A percentile compares a stretch with the other conserved stretches of the same genome.
These are phyloP conservation scores for Daldinia decipiens DNA, from an alignment of 495 filamentous ascomycete species.

Conservation along the genomic window DNA sequence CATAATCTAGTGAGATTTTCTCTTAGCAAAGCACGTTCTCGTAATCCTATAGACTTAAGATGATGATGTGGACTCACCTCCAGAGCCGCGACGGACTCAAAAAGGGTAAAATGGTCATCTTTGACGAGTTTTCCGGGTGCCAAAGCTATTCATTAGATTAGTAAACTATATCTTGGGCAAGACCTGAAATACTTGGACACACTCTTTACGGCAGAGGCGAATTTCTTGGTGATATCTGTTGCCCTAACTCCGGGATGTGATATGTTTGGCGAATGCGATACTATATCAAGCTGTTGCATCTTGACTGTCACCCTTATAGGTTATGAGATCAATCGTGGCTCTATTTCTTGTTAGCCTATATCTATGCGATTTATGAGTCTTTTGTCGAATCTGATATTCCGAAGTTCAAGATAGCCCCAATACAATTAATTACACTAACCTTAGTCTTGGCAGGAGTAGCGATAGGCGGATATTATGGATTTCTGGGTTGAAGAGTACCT, in stretches of 20 bases:
- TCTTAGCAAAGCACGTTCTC: conserved; percentile 15
- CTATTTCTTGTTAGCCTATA: conserved; percentile 4
- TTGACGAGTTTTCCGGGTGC: conserved; percentile 85
- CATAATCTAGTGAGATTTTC: conserved; percentile 76
- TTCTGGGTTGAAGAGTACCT: neutral
- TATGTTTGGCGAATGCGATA: conserved; percentile 49
- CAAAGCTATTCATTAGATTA: conserved; percentile 65
- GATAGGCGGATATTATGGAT: neutral
- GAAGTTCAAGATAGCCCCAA: neutral
- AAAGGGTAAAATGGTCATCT: conserved; percentile 92
- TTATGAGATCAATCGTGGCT: conserved; percentile 7
- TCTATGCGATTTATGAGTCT: conserved; percentile 2
- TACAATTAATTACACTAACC: conserved; percentile 1
- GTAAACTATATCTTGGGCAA: neutral
- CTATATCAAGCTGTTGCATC: conserved; percentile 37
- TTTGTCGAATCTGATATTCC: conserved; percentile 9
- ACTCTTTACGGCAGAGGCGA: conserved; percentile 76
- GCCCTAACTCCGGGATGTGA: conserved; percentile 63
- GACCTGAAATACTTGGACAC: conserved; percentile 14
- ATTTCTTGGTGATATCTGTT: conserved; percentile 81
- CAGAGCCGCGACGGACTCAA: conserved; percentile 92
- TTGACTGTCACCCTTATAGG: conserved; percentile 15
- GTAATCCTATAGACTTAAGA: conserved; percentile 1
- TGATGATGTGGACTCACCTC: conserved; percentile 72
- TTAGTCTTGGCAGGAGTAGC: conserved; percentile 4